Evolutionary conservation across 2,329 filamentous ascomycete species (phyloP).

Genomic region (Penicillium sp.): DNA sequence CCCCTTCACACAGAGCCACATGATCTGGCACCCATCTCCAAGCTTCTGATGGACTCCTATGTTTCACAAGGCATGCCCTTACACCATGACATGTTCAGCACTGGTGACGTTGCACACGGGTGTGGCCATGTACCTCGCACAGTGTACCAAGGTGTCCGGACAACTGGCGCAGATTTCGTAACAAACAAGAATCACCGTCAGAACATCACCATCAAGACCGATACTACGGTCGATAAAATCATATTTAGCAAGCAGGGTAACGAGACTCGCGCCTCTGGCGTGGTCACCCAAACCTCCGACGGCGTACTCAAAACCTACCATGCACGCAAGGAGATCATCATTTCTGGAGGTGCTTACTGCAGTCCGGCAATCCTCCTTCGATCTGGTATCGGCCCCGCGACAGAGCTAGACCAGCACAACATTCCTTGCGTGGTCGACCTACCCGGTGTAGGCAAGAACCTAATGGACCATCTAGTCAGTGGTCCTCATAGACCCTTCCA

Average conservation of each 20-base stretch:
- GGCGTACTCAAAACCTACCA: constrained; percentile 42
- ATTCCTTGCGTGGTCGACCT: constrained; percentile 49
- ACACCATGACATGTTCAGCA: constrained; percentile 61
- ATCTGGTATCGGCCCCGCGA: constrained; percentile 53
- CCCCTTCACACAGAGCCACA: constrained; percentile 58
- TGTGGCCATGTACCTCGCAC: constrained; percentile 58
- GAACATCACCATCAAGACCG: constrained; percentile 52
- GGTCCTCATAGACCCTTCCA: neutral
- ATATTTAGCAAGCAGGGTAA: constrained; percentile 42
- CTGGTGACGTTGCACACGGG: constrained; percentile 53
- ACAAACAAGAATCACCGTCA: constrained; percentile 43
- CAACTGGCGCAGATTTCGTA: constrained; percentile 56
- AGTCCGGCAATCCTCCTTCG: constrained; percentile 55
- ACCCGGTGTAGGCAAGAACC: constrained; percentile 54
- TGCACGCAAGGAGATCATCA: constrained; percentile 49
- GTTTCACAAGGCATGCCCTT: constrained; percentile 55
- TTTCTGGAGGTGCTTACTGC: constrained; percentile 52
- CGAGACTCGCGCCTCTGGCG: constrained; percentile 45
- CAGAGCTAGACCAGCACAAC: constrained; percentile 43
- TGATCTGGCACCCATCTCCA: constrained; percentile 58
- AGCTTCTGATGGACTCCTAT: constrained; percentile 56
- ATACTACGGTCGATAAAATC: constrained; percentile 55
- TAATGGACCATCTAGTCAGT: constrained; percentile 53
- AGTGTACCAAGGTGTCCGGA: constrained; percentile 53
- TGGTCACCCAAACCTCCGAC: constrained; percentile 20